These are phyloP conservation scores for sunflower (Helianthus annuus) DNA, from an alignment of 129 eudicot species.

Conservation along the genomic window HanXRQr2.0-SUNRISE NC_035444.2:20910085-20910584, in stretches of 20 bases:
- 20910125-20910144: constrained; percentile 16
- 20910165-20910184: constrained; percentile 21
- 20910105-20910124: constrained; percentile 38
- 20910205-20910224: constrained; percentile 27
- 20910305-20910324: constrained; percentile 25
- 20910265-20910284: constrained; percentile 34
- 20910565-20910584: no score
- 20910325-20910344: background rate
- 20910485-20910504: no score
- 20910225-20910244: constrained; percentile 9
- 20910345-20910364: background rate
- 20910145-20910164: constrained; percentile 9
- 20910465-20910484: no score
- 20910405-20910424: background rate
- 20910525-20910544: no score
- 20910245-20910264: constrained; percentile 17
- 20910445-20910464: no score
- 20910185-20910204: constrained; percentile 37
- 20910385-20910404: background rate
- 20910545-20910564: no score
- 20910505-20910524: no score
- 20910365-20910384: background rate
- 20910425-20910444: no score
- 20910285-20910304: constrained; percentile 36
- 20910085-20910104: background rate